These are phyloP conservation scores for Globisporangium recalcitrans DNA, from an alignment of 352 stramenopile species.

Conservation along the genomic window DNA sequence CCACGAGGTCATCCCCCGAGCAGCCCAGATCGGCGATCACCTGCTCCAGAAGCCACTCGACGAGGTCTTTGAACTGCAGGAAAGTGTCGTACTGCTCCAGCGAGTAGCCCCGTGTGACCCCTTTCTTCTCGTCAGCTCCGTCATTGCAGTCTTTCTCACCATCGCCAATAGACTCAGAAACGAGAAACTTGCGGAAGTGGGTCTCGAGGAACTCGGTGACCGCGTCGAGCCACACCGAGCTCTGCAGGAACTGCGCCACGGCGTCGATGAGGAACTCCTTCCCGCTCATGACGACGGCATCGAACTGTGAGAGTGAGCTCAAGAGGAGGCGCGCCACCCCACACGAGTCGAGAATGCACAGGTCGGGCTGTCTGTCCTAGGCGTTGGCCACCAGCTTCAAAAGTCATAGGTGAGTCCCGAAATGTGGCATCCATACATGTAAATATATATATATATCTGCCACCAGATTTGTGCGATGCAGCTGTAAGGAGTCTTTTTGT, in stretches of 20 bases:
- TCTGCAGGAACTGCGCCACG: conserved; percentile 66
- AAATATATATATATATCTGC: background rate
- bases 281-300: conserved; percentile 21
- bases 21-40: conserved; percentile 59
- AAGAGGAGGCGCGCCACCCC: too few relatives aligned
- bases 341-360: too few relatives aligned
- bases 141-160: too few relatives aligned
- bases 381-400: background rate
- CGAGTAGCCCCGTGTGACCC: conserved; percentile 27
- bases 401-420: background rate
- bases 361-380: too few relatives aligned
- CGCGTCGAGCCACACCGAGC: conserved; percentile 37
- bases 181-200: conserved; percentile 54
- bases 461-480: too few relatives aligned
- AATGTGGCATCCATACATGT: background rate
- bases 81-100: conserved; percentile 67
- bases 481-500: too few relatives aligned
- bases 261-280: conserved; percentile 75
- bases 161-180: background rate
- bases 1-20: conserved; percentile 48
- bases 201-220: conserved; percentile 50
- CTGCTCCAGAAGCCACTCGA: conserved; percentile 54
- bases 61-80: conserved; percentile 61
- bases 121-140: conserved; percentile 15
- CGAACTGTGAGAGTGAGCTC: background rate